These are phyloP conservation scores for Exophiala sp. DNA, from an alignment of 2,329 filamentous ascomycete species.

Conservation along the genomic window DNA sequence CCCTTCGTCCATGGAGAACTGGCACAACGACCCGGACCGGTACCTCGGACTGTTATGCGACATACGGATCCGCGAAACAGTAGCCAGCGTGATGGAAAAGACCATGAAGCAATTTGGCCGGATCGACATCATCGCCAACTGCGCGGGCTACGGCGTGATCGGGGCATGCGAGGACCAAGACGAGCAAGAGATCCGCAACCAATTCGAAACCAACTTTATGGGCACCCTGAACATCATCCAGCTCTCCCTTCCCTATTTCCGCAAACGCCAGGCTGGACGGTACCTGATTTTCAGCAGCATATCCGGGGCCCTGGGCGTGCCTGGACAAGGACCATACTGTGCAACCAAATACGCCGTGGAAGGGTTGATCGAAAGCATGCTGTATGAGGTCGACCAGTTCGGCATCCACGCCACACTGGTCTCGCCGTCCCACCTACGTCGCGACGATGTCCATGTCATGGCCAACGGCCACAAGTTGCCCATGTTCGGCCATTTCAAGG, in stretches of 20 bases:
- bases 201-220: conserved; percentile 98
- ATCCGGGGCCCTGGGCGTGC: conserved; percentile 84
- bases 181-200: conserved; percentile 86
- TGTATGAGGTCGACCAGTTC: conserved; percentile 88
- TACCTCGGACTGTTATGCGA: conserved; percentile 83
- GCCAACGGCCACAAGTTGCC: conserved; percentile 46
- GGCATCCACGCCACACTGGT: conserved; percentile 92
- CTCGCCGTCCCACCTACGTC: conserved; percentile 78
- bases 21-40: conserved; percentile 48
- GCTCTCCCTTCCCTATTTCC: conserved; percentile 78
- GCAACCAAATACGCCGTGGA: conserved; percentile 97
- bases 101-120: conserved; percentile 70
- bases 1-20: conserved; percentile 63
- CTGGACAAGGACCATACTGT: conserved; percentile 87
- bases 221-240: conserved; percentile 92
- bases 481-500: conserved; percentile 85
- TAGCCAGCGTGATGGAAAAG: conserved; percentile 62
- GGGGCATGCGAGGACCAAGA: conserved; percentile 95
- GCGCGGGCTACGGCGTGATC: conserved; percentile 91
- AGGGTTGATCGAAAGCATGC: conserved; percentile 89
- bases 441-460: conserved; percentile 57
- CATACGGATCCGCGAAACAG: conserved; percentile 73
- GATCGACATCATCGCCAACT: conserved; percentile 87
- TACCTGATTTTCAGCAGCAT: conserved; percentile 96
- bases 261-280: conserved; percentile 65